These are phyloP conservation scores for Penicillium crustosum DNA, from an alignment of 2,329 filamentous ascomycete genomes.

Conservation along the genomic window DNA sequence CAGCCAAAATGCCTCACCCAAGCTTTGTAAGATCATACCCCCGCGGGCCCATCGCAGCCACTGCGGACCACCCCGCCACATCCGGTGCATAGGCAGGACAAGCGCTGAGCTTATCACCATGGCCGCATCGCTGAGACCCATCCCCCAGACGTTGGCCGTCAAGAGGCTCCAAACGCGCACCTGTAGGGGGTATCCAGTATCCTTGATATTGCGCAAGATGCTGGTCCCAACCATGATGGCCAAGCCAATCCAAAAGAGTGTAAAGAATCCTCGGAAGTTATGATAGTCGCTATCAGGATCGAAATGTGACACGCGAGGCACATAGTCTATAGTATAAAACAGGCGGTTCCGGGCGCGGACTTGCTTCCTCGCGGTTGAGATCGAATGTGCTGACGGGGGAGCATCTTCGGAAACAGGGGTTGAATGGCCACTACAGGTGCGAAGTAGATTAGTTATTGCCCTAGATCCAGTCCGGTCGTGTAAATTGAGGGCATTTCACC, in stretches of 20 bases:
- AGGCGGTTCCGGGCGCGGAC: slow-evolving; percentile 77
- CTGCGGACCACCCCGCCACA: slow-evolving; percentile 59
- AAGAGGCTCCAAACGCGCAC: slow-evolving; percentile 87
- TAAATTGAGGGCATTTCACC: slow-evolving; percentile 25
- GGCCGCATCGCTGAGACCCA: slow-evolving; percentile 76
- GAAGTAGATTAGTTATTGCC: slow-evolving; percentile 5
- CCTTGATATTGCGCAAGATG: slow-evolving; percentile 89
- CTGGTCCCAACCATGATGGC: slow-evolving; percentile 96
- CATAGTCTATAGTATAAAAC: slow-evolving; percentile 91
- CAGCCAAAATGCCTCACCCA: slow-evolving; percentile 79
- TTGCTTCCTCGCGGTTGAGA: slow-evolving; percentile 81
- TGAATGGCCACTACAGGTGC: slow-evolving; percentile 67
- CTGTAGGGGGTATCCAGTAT: slow-evolving; percentile 82
- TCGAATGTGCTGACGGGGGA: slow-evolving; percentile 83
- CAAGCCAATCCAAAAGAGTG: slow-evolving; percentile 95
- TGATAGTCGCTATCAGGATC: slow-evolving; percentile 88
- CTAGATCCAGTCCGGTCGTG: neutral
- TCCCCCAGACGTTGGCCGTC: slow-evolving; percentile 82
- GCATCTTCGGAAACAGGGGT: slow-evolving; percentile 86
- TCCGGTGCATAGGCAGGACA: slow-evolving; percentile 69
- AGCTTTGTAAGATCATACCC: slow-evolving; percentile 79
- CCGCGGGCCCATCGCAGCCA: slow-evolving; percentile 70
- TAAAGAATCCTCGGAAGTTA: slow-evolving; percentile 97
- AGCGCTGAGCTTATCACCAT: slow-evolving; percentile 79
- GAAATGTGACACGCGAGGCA: slow-evolving; percentile 89